Base-by-base conservation (phyloP, 78 protist genomes). In the Isochrysis galbana region DNA sequence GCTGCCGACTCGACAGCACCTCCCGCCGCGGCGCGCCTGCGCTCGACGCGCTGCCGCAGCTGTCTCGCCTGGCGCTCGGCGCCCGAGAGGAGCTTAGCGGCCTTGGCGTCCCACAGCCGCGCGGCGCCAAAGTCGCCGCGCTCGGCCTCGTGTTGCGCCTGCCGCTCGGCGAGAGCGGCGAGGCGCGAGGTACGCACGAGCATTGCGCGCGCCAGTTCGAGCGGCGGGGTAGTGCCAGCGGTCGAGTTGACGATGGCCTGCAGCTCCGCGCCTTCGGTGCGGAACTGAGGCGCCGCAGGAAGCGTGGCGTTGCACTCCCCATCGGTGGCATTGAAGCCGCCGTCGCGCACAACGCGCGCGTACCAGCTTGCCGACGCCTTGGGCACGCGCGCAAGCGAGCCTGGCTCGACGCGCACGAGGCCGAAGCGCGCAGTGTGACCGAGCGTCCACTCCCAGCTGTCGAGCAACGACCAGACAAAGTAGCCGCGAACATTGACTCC, bases 391-490 rank as follows among this genome's bases (percentile, higher is more conserved):
- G 61, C 61, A 14, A 51, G 61, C 14, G 61, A 19, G 61, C 61
- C 39, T 0, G 0, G 94, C 47, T 94, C 96, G 38, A 94, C 95
- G 91, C 94, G 91, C 23, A 39, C 41, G n/a, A 94, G 84, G 21
- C 95, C 95, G n/a, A 94, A 94, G 25, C 95, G 92, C 94, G 51
- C 5, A 22, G 96, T 5, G 36, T 91, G 93, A 10, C 95, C 95
- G 25, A 95, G 95, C 17, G 94, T 91, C 96, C 96, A 95, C 34
- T 95, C 96, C 5, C 23, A 94, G 78, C 92, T 94, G 90, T 94
- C 96, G 80, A 94, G 51, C 36, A 94, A 84, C 54, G 90, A n/a
- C 96, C 96, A 94, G 14, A 19, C 93, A 19, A 70, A 39, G 87
- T 94, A 94, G 48, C 96, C 96, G 22, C 45, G 17, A n/a, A 94